Evolutionary conservation across 2,329 filamentous ascomycete species (phyloP).

Genomic region (Lachnellula arida): DNA sequence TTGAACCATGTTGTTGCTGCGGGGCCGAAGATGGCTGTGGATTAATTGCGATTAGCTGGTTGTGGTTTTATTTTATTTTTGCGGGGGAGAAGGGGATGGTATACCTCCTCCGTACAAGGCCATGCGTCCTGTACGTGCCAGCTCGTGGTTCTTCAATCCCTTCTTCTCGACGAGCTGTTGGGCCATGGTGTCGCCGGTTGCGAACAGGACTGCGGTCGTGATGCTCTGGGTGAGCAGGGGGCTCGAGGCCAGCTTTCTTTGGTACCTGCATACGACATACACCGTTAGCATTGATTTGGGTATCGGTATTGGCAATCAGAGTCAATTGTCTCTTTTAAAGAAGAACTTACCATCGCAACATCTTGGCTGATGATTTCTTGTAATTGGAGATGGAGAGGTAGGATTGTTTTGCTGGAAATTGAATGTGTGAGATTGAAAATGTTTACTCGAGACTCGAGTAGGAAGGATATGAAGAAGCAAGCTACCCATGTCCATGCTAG

Average conservation of each 20-base stretch:
- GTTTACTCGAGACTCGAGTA: too few relatives aligned
- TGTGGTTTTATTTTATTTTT: slow-evolving; percentile 14
- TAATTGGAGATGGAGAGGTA: too few relatives aligned
- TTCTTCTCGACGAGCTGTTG: slow-evolving; percentile 86
- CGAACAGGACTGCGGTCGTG: slow-evolving; percentile 88
- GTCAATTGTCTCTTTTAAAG: background rate
- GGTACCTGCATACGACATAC: slow-evolving; percentile 61
- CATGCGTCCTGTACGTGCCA: slow-evolving; percentile 71
- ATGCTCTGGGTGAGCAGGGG: slow-evolving; percentile 87
- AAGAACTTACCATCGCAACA: slow-evolving; percentile 30
- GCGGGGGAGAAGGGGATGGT: slow-evolving; percentile 23
- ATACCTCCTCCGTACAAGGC: slow-evolving; percentile 71
- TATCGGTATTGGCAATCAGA: background rate
- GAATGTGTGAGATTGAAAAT: too few relatives aligned
- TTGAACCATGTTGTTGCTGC: slow-evolving; percentile 67
- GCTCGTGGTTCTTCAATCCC: slow-evolving; percentile 71
- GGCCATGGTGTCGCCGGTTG: slow-evolving; percentile 82
- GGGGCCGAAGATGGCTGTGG: slow-evolving; percentile 61
- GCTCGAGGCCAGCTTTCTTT: slow-evolving; percentile 70
- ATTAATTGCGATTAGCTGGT: background rate
- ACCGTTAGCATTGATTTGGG: slow-evolving; percentile 1
- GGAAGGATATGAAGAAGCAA: too few relatives aligned
- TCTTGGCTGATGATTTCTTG: slow-evolving; percentile 15
- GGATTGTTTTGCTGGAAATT: too few relatives aligned
- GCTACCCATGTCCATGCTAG: too few relatives aligned